These are phyloP conservation scores for Cutaneotrichosporon spelunceum DNA, from an alignment of 1,284 basidiomycete genomes.

Conservation along the genomic window DNA sequence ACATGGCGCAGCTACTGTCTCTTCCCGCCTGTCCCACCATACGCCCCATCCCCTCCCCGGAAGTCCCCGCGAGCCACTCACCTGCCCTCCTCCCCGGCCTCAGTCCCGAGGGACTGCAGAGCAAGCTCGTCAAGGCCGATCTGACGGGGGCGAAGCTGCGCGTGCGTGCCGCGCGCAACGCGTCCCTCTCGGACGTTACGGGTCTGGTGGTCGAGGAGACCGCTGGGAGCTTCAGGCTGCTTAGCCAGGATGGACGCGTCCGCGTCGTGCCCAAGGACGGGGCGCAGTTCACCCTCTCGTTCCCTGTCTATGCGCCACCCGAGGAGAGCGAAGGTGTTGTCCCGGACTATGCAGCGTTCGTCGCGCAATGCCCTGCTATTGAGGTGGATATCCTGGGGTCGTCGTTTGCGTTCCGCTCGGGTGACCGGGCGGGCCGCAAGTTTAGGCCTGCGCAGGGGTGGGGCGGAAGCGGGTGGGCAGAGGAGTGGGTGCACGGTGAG, in stretches of 20 bases:
- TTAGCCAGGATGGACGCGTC: constrained; percentile 32
- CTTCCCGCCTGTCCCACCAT: constrained; percentile 23
- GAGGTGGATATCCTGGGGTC: constrained; percentile 51
- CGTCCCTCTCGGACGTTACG: constrained; percentile 38
- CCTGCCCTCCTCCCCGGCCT: constrained; percentile 30
- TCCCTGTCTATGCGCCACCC: constrained; percentile 46
- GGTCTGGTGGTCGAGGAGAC: constrained; percentile 56
- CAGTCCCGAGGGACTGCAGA: constrained; percentile 33
- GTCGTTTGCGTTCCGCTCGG: constrained; percentile 50
- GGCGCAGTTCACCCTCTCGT: constrained; percentile 48
- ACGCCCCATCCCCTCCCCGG: neutral
- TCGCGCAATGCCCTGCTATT: constrained; percentile 36
- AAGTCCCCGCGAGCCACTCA: neutral
- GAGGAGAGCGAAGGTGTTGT: neutral
- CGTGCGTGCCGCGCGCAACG: constrained; percentile 37
- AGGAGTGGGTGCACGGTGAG: constrained; percentile 43
- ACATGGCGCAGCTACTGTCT: constrained; percentile 35
- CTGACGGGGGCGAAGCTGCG: constrained; percentile 50
- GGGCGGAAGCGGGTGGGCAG: constrained; percentile 46
- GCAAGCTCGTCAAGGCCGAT: constrained; percentile 54
- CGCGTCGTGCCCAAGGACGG: constrained; percentile 52
- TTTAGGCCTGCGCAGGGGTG: constrained; percentile 48
- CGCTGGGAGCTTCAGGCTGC: constrained; percentile 51
- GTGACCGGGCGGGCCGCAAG: constrained; percentile 52
- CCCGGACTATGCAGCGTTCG: constrained; percentile 20